Percentiles rank a stretch among this genome's conserved stretches.
Evolutionary conservation across 1,284 basidiomycete species (phyloP).

Genomic region (Cutaneotrichosporon curvatum): DNA sequence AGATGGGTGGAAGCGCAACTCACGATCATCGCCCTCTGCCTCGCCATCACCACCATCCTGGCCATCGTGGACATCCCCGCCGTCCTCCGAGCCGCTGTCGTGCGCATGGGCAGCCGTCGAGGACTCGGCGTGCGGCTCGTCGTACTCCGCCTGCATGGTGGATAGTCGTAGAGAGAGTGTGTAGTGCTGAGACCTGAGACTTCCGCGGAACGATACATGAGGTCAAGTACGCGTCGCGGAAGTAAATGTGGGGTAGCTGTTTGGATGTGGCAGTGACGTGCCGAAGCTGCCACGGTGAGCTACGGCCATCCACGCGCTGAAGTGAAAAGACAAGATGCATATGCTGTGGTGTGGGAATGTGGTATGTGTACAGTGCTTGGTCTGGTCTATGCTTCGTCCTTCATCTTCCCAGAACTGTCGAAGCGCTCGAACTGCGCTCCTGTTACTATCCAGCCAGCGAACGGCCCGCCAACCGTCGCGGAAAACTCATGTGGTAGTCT

Average conservation of each 20-base stretch:
- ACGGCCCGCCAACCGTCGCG: constrained; percentile 37
- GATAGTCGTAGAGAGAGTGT: background rate
- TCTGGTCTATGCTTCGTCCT: background rate
- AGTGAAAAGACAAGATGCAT: no score
- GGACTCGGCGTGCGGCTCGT: constrained; percentile 5
- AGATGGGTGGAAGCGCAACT: background rate
- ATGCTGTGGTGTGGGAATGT: background rate
- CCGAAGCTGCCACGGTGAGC: no score
- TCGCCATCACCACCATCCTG: constrained; percentile 2
- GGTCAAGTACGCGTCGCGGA: background rate
- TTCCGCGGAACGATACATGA: no score
- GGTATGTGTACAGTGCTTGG: background rate
- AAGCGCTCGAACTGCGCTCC: constrained; percentile 55
- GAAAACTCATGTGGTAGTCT: constrained; percentile 8
- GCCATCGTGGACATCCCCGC: constrained; percentile 1
- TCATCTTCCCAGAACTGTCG: background rate
- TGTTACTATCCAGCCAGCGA: constrained; percentile 58
- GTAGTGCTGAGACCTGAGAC: background rate
- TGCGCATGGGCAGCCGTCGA: background rate
- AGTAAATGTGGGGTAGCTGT: background rate
- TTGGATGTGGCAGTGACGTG: no score
- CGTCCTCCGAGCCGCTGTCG: background rate
- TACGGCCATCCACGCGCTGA: no score
- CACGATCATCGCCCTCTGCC: background rate
- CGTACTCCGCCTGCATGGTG: constrained; percentile 19